Conservation (phyloP, 2,329 filamentous ascomycete genomes). For the Pseudopyrenochaeta lycopersici region DNA sequence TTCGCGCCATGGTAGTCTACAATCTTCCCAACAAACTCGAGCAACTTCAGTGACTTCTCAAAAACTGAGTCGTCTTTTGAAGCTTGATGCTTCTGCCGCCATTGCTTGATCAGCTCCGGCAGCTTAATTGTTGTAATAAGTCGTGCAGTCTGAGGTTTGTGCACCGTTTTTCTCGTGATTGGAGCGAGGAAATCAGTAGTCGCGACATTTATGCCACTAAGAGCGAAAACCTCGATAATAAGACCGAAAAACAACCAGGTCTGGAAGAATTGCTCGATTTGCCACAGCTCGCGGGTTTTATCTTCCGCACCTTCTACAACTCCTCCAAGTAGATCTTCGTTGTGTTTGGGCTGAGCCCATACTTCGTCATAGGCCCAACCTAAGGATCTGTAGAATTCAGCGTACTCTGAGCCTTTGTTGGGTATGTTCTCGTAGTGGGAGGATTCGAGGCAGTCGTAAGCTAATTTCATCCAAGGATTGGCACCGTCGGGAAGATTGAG, state of each 20-base stretch:
- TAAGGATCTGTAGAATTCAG: constrained; percentile 9
- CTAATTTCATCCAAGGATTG: constrained; percentile 13
- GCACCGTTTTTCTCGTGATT: constrained; percentile 10
- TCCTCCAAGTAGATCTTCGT: constrained; percentile 15
- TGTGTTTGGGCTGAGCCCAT: constrained; percentile 13
- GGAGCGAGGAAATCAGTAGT: constrained; percentile 18
- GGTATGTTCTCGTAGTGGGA: constrained; percentile 15
- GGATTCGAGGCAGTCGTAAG: constrained; percentile 12
- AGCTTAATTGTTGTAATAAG: constrained; percentile 15
- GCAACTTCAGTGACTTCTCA: constrained; percentile 4
- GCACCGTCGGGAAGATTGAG: constrained; percentile 16
- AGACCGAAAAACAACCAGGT: constrained; percentile 21
- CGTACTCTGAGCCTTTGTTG: constrained; percentile 3
- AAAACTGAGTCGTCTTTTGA: constrained; percentile 9
- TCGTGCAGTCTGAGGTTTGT: constrained; percentile 16
- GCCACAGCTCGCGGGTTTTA: constrained; percentile 11
- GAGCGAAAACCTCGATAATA: constrained; percentile 17
- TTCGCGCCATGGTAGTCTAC: constrained; percentile 16
- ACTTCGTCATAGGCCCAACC: constrained; percentile 13
- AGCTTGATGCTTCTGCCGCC: constrained; percentile 12
- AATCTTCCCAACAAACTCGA: constrained; percentile 17
- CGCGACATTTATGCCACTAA: constrained; percentile 12
- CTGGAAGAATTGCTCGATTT: constrained; percentile 16
- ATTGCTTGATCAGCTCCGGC: constrained; percentile 15
- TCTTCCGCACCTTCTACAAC: constrained; percentile 15